Conservation (phyloP, 176 grass and related monocot genomes). For the Cenchrus fungigraminus region DNA sequence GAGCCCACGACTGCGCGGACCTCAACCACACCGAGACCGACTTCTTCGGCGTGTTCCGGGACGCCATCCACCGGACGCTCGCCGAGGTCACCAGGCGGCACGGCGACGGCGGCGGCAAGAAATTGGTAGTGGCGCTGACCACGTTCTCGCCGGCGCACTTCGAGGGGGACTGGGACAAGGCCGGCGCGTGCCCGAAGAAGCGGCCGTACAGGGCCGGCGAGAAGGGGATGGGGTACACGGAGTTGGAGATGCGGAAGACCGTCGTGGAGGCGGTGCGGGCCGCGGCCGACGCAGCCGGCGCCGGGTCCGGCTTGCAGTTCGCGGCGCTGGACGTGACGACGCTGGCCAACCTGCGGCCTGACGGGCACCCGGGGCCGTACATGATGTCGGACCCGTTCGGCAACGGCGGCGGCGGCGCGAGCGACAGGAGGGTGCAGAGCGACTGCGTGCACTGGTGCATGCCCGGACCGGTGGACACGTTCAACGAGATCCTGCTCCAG, state of each 20-base stretch:
- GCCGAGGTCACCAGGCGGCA: conserved; percentile 51
- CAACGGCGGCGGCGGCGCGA: not conserved
- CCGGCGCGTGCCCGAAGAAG: conserved; percentile 67
- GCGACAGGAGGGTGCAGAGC: conserved; percentile 59
- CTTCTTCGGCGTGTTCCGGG: conserved; percentile 78
- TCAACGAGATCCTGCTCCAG: conserved; percentile 74
- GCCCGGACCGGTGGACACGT: conserved; percentile 72
- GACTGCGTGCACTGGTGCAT: conserved; percentile 97
- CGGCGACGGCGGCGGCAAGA: not conserved
- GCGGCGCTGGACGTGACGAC: conserved; percentile 69
- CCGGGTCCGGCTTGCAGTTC: conserved; percentile 42
- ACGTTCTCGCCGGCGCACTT: conserved; percentile 94
- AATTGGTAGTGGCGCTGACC: conserved; percentile 57
- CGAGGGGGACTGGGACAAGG: conserved; percentile 89
- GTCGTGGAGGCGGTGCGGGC: conserved; percentile 56
- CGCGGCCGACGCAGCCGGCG: not conserved
- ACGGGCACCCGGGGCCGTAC: conserved; percentile 83
- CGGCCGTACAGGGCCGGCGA: conserved; percentile 61
- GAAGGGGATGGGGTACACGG: conserved; percentile 68
- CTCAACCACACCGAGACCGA: conserved; percentile 78
- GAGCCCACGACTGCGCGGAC: conserved; percentile 47
- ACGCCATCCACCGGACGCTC: conserved; percentile 51
- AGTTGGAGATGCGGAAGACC: conserved; percentile 58
- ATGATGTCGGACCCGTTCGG: conserved; percentile 71
- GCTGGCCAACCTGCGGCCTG: conserved; percentile 69